Evolutionary conservation across 2,329 filamentous ascomycete species (phyloP), one percentile per base, ranked within the genome.

Genomic region (Fusarium duplospermum): DNA sequence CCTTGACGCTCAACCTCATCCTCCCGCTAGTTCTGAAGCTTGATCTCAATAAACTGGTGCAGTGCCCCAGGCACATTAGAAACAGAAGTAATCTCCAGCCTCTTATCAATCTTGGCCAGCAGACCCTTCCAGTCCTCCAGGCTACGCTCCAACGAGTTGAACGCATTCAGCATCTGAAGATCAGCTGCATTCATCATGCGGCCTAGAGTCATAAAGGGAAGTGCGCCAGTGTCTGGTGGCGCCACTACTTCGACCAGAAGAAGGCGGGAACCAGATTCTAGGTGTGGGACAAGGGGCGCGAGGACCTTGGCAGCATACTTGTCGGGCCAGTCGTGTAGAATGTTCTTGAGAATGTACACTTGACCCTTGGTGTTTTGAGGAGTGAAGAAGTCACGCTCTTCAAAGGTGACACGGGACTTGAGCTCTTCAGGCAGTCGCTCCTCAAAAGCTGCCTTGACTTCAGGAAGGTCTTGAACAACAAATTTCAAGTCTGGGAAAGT

Each of bases 291-390:
- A 36, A 89, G 76, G 1, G 80, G 80, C 50, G 78, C 80, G 29
- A 85, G 77, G 38, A 87, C 85, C 50, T 79, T 76, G 29, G 80
- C 69, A 1, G 80, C 80, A 58, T 86, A 81, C 33, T 82, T 79
- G 50, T 89, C 86, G 0, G 87, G 82, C 87, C 87, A 89, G 81
- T 89, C 87, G 77, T 90, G 87, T 10, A 90, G 80, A 58, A 89
- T 88, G 70, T 84, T 80, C 69, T 88, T 87, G 64, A 90, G 79
- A 60, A 89, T 80, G 79, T 88, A 89, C 45, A 88, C 80, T 5
- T 87, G 86, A 3, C 83, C 87, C 20, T 79, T 65, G 6, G 79
- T 76, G 9, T 77, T 66, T 64, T 85, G 83, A 1, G 81, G 80
- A 31, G 78, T 60, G 74, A 85, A 82, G 70, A 85, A 82, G 68